Conservation (phyloP, 192 early-diverging fungal genomes). For the Phlyctochytrium arcticum region DNA sequence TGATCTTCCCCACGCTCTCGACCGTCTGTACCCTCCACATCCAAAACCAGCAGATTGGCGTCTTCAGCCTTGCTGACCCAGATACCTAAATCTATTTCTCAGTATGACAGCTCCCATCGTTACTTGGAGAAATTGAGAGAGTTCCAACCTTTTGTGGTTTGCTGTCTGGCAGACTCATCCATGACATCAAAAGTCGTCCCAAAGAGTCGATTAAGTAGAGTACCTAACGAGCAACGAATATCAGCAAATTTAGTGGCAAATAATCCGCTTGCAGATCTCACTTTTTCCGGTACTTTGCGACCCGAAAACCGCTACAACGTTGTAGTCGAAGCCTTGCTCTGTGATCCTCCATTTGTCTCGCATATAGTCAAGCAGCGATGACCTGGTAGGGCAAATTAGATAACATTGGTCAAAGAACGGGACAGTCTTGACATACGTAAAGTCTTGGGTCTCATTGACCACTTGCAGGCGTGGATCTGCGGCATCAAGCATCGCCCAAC, state of each 20-base stretch:
- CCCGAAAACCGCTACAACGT: slow-evolving; percentile 97
- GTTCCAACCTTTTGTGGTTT: slow-evolving; percentile 78
- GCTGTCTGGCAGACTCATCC: slow-evolving; percentile 72
- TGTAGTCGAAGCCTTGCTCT: slow-evolving; percentile 90
- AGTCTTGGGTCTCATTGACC: slow-evolving; percentile 75
- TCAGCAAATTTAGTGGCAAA: background rate
- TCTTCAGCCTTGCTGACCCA: slow-evolving; percentile 87
- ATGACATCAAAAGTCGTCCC: slow-evolving; percentile 95
- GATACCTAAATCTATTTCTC: slow-evolving; percentile 54
- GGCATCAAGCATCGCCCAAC: background rate
- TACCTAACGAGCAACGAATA: slow-evolving; percentile 50
- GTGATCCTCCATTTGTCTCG: slow-evolving; percentile 72
- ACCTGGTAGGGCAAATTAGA: slow-evolving; percentile 37
- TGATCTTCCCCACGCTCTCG: slow-evolving; percentile 98
- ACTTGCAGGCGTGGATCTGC: slow-evolving; percentile 55
- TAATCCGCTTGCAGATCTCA: slow-evolving; percentile 24
- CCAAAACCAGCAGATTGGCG: slow-evolving; percentile 84
- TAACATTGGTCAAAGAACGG: background rate
- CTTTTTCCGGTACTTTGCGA: slow-evolving; percentile 98
- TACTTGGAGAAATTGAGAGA: background rate
- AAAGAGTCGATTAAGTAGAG: slow-evolving; percentile 92
- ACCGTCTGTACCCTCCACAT: slow-evolving; percentile 99
- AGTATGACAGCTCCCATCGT: background rate
- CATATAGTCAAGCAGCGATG: slow-evolving; percentile 73
- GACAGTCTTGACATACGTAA: slow-evolving; percentile 54